phyloP scores from a whole-genome alignment of 495 filamentous ascomycete genomes.

The Aspergillus baeticus region DNA sequence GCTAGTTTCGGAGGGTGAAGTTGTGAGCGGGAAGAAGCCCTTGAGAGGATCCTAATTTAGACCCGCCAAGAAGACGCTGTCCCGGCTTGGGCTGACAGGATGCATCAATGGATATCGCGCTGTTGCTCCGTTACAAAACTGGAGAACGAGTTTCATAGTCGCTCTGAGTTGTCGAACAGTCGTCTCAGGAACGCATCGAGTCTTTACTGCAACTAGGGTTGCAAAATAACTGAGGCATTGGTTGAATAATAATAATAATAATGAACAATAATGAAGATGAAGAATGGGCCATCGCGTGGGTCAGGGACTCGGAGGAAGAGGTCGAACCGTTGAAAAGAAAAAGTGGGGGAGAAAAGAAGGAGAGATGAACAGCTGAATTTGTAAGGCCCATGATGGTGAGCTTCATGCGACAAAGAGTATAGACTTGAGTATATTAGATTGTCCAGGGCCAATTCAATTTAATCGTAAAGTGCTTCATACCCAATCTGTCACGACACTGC shows the following conservation, averaged over 20 bases:
- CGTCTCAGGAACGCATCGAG: too few species aligned
- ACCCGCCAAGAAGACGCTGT: slow-evolving; percentile 1
- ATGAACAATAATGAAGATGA: too few species aligned
- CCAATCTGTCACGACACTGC: neutral
- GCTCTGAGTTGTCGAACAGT: too few species aligned
- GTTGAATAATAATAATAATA: too few species aligned
- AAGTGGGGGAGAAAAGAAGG: slow-evolving; percentile 7
- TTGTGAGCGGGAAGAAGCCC: slow-evolving; percentile 4
- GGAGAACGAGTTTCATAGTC: neutral
- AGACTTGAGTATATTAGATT: neutral
- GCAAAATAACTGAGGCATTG: too few species aligned
- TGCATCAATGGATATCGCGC: neutral
- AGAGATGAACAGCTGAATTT: neutral
- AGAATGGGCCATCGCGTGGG: slow-evolving; percentile 1
- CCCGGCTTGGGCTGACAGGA: slow-evolving; percentile 3
- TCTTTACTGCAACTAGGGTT: too few species aligned
- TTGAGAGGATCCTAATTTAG: slow-evolving; percentile 6
- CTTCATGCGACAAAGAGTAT: neutral
- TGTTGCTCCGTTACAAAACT: neutral
- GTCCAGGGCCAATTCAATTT: too few species aligned
- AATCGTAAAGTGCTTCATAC: neutral
- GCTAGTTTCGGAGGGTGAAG: slow-evolving; percentile 1
- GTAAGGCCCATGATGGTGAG: neutral
- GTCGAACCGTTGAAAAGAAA: slow-evolving; percentile 6
- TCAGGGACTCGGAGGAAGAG: slow-evolving; percentile 9